phyloP scores from a whole-genome alignment of 208 protist species.

The Leptomonas pyrrhocoris region DNA sequence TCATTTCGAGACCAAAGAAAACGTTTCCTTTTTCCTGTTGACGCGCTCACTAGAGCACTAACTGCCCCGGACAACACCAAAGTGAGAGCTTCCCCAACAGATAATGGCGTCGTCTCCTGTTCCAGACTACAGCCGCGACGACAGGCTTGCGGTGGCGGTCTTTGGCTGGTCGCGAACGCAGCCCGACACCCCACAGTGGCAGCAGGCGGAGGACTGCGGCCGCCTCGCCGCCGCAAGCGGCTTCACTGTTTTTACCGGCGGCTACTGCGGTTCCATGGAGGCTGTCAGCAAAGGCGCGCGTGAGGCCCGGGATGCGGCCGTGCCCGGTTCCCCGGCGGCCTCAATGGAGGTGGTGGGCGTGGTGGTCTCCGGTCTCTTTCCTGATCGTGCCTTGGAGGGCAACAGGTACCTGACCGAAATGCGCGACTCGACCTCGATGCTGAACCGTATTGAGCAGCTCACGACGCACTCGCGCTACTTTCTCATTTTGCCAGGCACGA shows the following conservation, averaged over 20 bases:
- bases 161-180: slow-evolving; percentile 73
- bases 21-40: no score
- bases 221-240: slow-evolving; percentile 42
- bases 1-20: no score
- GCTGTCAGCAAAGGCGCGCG: slow-evolving; percentile 70
- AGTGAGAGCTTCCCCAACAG: no score
- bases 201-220: slow-evolving; percentile 53
- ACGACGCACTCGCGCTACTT: slow-evolving; percentile 65
- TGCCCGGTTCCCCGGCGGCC: slow-evolving; percentile 1
- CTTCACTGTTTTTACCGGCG: slow-evolving; percentile 65
- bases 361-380: slow-evolving; percentile 54
- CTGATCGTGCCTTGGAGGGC: slow-evolving; percentile 49
- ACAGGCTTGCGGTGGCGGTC: slow-evolving; percentile 48
- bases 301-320: slow-evolving; percentile 32
- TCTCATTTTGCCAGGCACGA: slow-evolving; percentile 63
- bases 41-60: no score
- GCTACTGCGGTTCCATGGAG: slow-evolving; percentile 83
- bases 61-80: no score
- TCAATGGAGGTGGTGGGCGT: slow-evolving; percentile 61
- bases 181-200: slow-evolving; percentile 45
- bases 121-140: slow-evolving; percentile 44
- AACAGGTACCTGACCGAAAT: slow-evolving; percentile 64
- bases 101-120: slow-evolving; percentile 29
- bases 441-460: slow-evolving; percentile 69
- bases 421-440: slow-evolving; percentile 47